phyloP scores from a whole-genome alignment of 116 monocot species.

The Dioscorea cayenensis region DNA sequence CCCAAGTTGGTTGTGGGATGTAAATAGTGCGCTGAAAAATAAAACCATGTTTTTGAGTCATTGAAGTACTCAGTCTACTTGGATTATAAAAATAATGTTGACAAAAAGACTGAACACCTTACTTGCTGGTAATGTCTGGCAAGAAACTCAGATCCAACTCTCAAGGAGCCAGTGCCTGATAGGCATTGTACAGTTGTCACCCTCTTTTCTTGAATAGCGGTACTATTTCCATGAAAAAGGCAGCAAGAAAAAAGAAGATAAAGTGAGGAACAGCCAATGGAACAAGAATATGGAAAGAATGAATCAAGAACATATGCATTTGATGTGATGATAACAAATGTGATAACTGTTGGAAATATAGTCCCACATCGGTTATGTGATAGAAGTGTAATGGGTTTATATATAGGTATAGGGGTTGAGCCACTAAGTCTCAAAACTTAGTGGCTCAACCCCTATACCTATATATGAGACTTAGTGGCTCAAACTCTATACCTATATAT shows the following conservation, averaged over 20 bases:
- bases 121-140: constrained; percentile 89
- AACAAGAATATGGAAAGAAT: neutral
- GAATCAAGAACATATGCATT: neutral
- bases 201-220: constrained; percentile 89
- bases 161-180: constrained; percentile 98
- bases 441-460: too few species aligned
- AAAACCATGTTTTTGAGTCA: neutral
- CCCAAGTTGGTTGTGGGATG: constrained; percentile 96
- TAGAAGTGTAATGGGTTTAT: too few species aligned
- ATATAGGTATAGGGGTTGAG: too few species aligned
- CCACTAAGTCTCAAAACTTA: too few species aligned
- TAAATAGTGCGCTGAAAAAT: constrained; percentile 77
- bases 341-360: too few species aligned
- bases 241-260: neutral
- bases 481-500: too few species aligned
- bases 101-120: constrained; percentile 1
- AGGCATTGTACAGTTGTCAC: constrained; percentile 88
- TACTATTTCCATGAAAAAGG: constrained; percentile 33
- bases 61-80: too few species aligned
- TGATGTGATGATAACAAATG: neutral
- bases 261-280: neutral
- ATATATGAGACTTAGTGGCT: too few species aligned
- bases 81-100: neutral
- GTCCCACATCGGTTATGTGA: too few species aligned
- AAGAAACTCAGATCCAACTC: constrained; percentile 96